phyloP scores from a whole-genome alignment of 163 green algal genomes.

The Chloromonas sp. region DNA sequence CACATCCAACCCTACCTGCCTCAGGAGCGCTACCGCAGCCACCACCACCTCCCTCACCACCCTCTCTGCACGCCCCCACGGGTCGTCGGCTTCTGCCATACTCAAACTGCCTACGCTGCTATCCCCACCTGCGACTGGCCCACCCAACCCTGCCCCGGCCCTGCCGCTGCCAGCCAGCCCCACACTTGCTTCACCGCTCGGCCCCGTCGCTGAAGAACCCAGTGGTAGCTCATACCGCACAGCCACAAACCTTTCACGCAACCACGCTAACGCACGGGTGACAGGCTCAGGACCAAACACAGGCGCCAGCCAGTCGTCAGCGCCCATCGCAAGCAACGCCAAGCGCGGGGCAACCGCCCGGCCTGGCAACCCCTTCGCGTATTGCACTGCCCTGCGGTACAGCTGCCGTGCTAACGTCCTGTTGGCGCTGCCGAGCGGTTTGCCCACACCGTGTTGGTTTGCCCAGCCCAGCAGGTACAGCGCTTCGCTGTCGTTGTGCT shows the following conservation, averaged over 20 bases:
- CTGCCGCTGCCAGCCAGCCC: too few relatives aligned
- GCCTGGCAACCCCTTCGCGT: background rate
- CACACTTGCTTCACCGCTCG: too few relatives aligned
- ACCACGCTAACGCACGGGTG: background rate
- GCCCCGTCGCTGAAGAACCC: too few relatives aligned
- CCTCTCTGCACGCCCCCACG: too few relatives aligned
- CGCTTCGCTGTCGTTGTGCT: constrained; percentile 16
- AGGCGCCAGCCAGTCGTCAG: constrained; percentile 13
- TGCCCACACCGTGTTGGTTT: constrained; percentile 23
- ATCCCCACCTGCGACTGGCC: too few relatives aligned
- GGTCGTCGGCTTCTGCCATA: too few relatives aligned
- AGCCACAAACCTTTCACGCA: background rate
- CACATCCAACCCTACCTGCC: too few relatives aligned
- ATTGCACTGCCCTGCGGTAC: background rate
- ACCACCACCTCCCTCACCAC: too few relatives aligned
- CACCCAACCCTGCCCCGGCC: too few relatives aligned
- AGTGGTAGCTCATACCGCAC: background rate
- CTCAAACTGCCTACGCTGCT: too few relatives aligned
- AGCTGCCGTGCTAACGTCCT: background rate
- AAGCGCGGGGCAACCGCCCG: constrained; percentile 23
- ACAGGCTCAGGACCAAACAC: background rate
- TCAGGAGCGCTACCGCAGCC: too few relatives aligned
- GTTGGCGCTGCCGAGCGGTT: background rate
- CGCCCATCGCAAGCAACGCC: constrained; percentile 26
- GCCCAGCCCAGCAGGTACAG: constrained; percentile 32